Evolutionary conservation across 2,329 filamentous ascomycete genomes (phyloP).

Genomic region (Xylariaceae sp.): DNA sequence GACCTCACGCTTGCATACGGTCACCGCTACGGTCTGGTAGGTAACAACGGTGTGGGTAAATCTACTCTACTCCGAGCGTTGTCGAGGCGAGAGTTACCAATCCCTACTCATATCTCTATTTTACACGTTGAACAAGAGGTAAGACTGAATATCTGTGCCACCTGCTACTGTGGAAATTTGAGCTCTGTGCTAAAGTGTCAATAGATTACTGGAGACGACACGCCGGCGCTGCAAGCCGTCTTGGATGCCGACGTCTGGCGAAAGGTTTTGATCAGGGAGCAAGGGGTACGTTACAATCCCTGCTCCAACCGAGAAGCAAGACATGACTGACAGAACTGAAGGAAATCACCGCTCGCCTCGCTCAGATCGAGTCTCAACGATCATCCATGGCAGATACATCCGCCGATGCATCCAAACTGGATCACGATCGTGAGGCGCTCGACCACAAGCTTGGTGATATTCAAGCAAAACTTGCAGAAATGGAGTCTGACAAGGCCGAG

Average conservation of each 20-base stretch:
- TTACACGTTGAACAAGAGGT: conserved; percentile 98
- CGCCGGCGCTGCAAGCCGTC: conserved; percentile 88
- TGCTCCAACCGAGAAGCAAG: not conserved
- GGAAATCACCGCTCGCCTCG: conserved; percentile 74
- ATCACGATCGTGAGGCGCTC: conserved; percentile 82
- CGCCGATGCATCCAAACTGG: conserved; percentile 77
- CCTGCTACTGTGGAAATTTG: not conserved
- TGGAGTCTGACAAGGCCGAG: conserved; percentile 99
- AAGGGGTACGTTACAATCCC: conserved; percentile 57
- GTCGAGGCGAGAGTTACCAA: conserved; percentile 86
- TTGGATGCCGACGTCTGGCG: conserved; percentile 98
- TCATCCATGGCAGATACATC: conserved; percentile 85
- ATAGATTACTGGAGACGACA: conserved; percentile 91
- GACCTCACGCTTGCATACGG: conserved; percentile 87
- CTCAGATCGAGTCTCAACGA: conserved; percentile 72
- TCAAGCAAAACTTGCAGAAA: conserved; percentile 87
- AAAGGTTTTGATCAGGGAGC: conserved; percentile 87
- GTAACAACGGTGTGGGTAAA: conserved; percentile 99
- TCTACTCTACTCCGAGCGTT: conserved; percentile 90
- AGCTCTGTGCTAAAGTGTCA: conserved; percentile 19
- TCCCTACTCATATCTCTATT: conserved; percentile 97
- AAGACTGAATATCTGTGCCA: conserved; percentile 25
- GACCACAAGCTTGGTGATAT: conserved; percentile 90
- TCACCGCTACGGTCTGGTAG: conserved; percentile 91
- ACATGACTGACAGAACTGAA: conserved; percentile 36